Percentiles rank a stretch among this genome's conserved stretches.
These are phyloP conservation scores for Cairneyella variabilis DNA, from an alignment of 495 filamentous ascomycete genomes.

Conservation along the genomic window DNA sequence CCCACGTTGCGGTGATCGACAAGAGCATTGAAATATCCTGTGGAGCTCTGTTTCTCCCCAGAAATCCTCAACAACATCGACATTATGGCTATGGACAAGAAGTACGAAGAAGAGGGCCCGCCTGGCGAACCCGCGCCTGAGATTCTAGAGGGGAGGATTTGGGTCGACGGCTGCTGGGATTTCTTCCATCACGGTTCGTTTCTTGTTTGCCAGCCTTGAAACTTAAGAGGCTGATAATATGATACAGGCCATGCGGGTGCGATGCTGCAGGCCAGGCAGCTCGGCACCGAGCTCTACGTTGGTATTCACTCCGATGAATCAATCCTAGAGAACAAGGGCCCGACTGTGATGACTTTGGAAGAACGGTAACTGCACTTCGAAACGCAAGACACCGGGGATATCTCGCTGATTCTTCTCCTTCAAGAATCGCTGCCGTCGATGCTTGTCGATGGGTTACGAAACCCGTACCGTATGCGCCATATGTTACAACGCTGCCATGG, in stretches of 20 bases:
- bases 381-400: slow-evolving; percentile 3
- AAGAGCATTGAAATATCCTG: neutral
- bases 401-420: slow-evolving; percentile 15
- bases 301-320: slow-evolving; percentile 93
- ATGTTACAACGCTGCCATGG: slow-evolving; percentile 91
- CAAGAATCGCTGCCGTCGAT: slow-evolving; percentile 71
- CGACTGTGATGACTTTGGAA: slow-evolving; percentile 89
- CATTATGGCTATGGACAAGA: slow-evolving; percentile 1
- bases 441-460: slow-evolving; percentile 92
- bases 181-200: slow-evolving; percentile 77
- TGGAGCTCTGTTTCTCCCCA: too few species aligned
- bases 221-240: neutral
- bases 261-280: slow-evolving; percentile 83
- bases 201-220: neutral
- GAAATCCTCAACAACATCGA: too few species aligned
- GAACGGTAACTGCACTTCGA: slow-evolving; percentile 63
- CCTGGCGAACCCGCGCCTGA: slow-evolving; percentile 27
- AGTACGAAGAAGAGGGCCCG: slow-evolving; percentile 7
- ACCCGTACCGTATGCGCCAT: slow-evolving; percentile 81
- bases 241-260: slow-evolving; percentile 87
- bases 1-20: neutral
- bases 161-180: slow-evolving; percentile 98
- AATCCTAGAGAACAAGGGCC: slow-evolving; percentile 94
- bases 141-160: slow-evolving; percentile 71
- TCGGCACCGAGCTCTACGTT: slow-evolving; percentile 83